Evolutionary conservation across 805 yeast species (phyloP).

Genomic region (Scheffersomyces spartinae): DNA sequence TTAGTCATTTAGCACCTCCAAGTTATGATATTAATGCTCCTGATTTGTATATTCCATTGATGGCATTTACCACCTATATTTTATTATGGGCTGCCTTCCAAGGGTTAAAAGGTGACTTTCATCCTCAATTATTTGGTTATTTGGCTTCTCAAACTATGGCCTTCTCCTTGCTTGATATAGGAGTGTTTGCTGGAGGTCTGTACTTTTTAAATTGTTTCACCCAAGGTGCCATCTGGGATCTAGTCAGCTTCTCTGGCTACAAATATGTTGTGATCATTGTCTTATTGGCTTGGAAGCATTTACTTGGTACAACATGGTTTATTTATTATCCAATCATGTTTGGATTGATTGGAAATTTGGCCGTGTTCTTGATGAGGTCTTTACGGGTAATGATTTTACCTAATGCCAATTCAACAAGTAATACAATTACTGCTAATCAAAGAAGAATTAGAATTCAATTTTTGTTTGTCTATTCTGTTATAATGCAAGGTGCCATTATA

Average conservation of each 20-base stretch:
- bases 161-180: slow-evolving; percentile 64
- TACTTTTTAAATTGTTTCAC: slow-evolving; percentile 65
- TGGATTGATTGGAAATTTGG: slow-evolving; percentile 32
- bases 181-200: slow-evolving; percentile 68
- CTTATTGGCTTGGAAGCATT: slow-evolving; percentile 41
- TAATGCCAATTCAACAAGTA: slow-evolving; percentile 35
- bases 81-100: slow-evolving; percentile 72
- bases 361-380: slow-evolving; percentile 57
- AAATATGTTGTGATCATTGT: slow-evolving; percentile 74
- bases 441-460: slow-evolving; percentile 79
- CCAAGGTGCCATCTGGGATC: slow-evolving; percentile 57
- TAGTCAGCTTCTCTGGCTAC: slow-evolving; percentile 85
- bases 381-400: slow-evolving; percentile 60
- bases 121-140: slow-evolving; percentile 84
- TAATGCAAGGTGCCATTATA: too few species aligned
- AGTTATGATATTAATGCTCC: slow-evolving; percentile 87
- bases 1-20: slow-evolving; percentile 54
- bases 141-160: slow-evolving; percentile 82
- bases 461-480: slow-evolving; percentile 72
- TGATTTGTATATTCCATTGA: slow-evolving; percentile 88
- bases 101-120: slow-evolving; percentile 82
- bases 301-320: slow-evolving; percentile 23
- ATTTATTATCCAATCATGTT: slow-evolving; percentile 23
- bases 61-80: slow-evolving; percentile 85
- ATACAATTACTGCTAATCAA: slow-evolving; percentile 52